These are phyloP conservation scores for Aureobasidium leucospermi DNA, from an alignment of 2,329 filamentous ascomycete species.

Conservation along the genomic window DNA sequence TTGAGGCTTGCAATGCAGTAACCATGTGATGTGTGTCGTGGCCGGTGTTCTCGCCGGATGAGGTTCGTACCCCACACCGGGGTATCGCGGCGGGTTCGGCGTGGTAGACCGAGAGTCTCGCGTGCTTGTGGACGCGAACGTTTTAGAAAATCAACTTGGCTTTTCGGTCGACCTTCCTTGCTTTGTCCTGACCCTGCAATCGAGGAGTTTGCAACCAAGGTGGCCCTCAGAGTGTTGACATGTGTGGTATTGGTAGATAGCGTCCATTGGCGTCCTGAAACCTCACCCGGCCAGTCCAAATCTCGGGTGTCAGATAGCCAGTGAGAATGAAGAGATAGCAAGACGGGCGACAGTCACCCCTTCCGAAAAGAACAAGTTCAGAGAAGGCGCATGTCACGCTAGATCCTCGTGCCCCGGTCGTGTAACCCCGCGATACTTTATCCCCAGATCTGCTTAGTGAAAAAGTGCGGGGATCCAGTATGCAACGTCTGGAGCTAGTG, in stretches of 20 bases:
- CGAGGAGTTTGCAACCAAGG: not conserved
- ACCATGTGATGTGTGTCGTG: conserved; percentile 1
- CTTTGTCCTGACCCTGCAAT: not conserved
- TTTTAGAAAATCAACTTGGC: not conserved
- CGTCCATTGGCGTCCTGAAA: not conserved
- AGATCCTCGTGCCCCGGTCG: not conserved
- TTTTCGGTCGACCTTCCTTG: not conserved
- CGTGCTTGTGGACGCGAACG: not conserved
- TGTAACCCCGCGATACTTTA: not conserved
- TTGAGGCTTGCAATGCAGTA: not conserved
- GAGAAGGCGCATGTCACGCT: not conserved
- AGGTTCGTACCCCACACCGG: not conserved
- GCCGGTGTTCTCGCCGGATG: conserved; percentile 1
- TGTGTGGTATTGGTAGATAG: not conserved
- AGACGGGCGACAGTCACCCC: conserved; percentile 1
- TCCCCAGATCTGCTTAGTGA: not conserved
- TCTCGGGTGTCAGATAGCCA: not conserved
- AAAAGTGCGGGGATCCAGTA: not conserved
- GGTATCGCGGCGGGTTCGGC: not conserved
- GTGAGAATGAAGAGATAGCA: not conserved
- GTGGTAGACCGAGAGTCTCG: not conserved
- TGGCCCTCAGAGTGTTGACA: not conserved
- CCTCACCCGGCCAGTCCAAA: not conserved
- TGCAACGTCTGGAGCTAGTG: conserved; percentile 1
- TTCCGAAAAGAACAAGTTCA: not conserved